Evolutionary conservation across 2,329 filamentous ascomycete genomes (phyloP), one percentile per base, ranked within the genome.

Genomic region (Aspergillus japonicus): DNA sequence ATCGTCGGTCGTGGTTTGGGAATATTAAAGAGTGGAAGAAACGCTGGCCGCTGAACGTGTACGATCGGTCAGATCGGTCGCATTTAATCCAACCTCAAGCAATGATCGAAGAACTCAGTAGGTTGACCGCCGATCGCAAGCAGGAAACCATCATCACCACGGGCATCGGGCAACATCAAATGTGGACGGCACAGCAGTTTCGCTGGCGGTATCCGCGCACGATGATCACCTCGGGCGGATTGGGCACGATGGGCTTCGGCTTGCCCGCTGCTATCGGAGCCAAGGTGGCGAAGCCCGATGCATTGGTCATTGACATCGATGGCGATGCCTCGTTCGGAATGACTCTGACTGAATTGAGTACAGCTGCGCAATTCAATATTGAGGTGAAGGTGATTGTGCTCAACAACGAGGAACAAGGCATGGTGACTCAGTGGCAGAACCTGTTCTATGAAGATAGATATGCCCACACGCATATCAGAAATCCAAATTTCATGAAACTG

Each of bases 301-400:
- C 90, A 62, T 86, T 96, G 54, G 94, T 98, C 62, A 87, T 98
- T 61, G 94, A 98, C 76, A 96, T 98, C 71, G 95, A 99, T 74
- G 95, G 95, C 63, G 95, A 98, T 75, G 95, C 94, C n/a, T 97
- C 93, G 3, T 98, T 99, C 82, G 91, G 92, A 83, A 98, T 99
- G 95, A 98, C 95, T 5, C 83, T 97, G 61, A 97, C 94, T 1
- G 95, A 99, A 80, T 87, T 99, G 56, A 91, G 90, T 50, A 97
- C 94, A 1, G 93, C 93, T 47, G 87, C 91, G 8, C 93, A 99
- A 79, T 98, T 98, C 83, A 91, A 95, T 80, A 97, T 98, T 75
- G 93, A 91, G 65, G 89, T 96, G 77, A 98, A 98, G 85, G 85
- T 98, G 62, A 92, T 98, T 69, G 83, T 98, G 26, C 79, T 99